Evolutionary conservation across 257 asterid species (phyloP).

Genomic region (Fraxinus pennsylvanica): DNA sequence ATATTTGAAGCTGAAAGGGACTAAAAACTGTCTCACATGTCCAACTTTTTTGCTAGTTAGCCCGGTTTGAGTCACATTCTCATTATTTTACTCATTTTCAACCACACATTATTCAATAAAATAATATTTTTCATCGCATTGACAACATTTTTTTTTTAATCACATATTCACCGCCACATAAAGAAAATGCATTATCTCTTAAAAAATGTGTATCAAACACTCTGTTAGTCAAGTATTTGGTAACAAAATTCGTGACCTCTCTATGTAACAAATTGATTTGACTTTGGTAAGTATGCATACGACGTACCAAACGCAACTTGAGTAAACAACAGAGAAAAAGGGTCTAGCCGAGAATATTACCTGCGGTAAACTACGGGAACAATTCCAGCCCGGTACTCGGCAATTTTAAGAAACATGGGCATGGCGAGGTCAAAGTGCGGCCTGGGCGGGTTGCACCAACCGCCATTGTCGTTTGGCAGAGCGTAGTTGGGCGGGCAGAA

Average conservation of each 20-base stretch:
- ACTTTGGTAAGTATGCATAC: slow-evolving; percentile 11
- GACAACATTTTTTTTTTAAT: too few species aligned
- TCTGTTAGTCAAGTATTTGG: neutral
- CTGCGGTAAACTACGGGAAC: slow-evolving; percentile 80
- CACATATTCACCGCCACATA: too few species aligned
- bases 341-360: slow-evolving; percentile 23
- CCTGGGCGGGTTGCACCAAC: slow-evolving; percentile 95
- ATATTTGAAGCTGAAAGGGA: slow-evolving; percentile 8
- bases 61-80: neutral
- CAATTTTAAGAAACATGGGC: slow-evolving; percentile 93
- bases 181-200: too few species aligned
- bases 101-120: too few species aligned
- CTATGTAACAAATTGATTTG: too few species aligned
- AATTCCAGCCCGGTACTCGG: slow-evolving; percentile 87
- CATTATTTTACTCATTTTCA: too few species aligned
- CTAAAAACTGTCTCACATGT: neutral
- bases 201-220: too few species aligned
- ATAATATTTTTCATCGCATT: too few species aligned
- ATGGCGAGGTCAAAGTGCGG: slow-evolving; percentile 89
- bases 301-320: neutral
- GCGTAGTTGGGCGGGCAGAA: slow-evolving; percentile 88
- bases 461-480: slow-evolving; percentile 75
- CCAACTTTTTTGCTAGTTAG: neutral
- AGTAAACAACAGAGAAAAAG: neutral
- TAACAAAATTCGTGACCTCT: too few species aligned